These are phyloP conservation scores for Dactylellina drechsleri DNA, from an alignment of 2,329 filamentous ascomycete species.

Conservation along the genomic window DNA sequence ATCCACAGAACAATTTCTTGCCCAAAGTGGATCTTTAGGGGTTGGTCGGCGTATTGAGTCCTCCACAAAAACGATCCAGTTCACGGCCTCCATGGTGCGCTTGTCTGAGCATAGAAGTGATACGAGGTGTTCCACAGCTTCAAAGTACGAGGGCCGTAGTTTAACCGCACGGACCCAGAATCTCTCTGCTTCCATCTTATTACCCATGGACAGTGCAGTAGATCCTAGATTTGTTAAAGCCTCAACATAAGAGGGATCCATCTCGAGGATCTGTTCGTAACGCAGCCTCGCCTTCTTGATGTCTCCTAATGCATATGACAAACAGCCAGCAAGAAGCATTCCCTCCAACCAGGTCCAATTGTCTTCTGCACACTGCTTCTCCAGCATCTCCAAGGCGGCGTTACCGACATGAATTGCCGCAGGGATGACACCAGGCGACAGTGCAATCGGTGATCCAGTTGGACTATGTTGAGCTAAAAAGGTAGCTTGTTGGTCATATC, in stretches of 20 bases:
- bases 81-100: slow-evolving; percentile 82
- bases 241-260: slow-evolving; percentile 73
- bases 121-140: slow-evolving; percentile 93
- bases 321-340: slow-evolving; percentile 87
- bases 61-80: slow-evolving; percentile 87
- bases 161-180: slow-evolving; percentile 88
- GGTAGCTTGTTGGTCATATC: slow-evolving; percentile 32
- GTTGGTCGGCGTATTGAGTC: slow-evolving; percentile 70
- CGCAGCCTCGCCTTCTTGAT: slow-evolving; percentile 63
- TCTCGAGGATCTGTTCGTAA: slow-evolving; percentile 68
- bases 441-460: slow-evolving; percentile 37
- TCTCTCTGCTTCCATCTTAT: slow-evolving; percentile 82
- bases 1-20: slow-evolving; percentile 45
- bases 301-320: slow-evolving; percentile 73
- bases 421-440: slow-evolving; percentile 37
- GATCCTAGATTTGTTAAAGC: slow-evolving; percentile 93
- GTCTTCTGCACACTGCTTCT: slow-evolving; percentile 79
- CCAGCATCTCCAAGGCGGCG: slow-evolving; percentile 76
- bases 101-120: slow-evolving; percentile 84
- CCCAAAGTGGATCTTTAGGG: slow-evolving; percentile 60
- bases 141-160: slow-evolving; percentile 85
- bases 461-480: slow-evolving; percentile 38
- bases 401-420: slow-evolving; percentile 64
- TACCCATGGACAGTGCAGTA: slow-evolving; percentile 83
- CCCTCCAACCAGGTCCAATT: slow-evolving; percentile 92